A percentile compares a stretch with the other conserved stretches of the same genome.
Evolutionary conservation across 1,284 basidiomycete species (phyloP).

Genomic region (Fomes fomentarius): DNA sequence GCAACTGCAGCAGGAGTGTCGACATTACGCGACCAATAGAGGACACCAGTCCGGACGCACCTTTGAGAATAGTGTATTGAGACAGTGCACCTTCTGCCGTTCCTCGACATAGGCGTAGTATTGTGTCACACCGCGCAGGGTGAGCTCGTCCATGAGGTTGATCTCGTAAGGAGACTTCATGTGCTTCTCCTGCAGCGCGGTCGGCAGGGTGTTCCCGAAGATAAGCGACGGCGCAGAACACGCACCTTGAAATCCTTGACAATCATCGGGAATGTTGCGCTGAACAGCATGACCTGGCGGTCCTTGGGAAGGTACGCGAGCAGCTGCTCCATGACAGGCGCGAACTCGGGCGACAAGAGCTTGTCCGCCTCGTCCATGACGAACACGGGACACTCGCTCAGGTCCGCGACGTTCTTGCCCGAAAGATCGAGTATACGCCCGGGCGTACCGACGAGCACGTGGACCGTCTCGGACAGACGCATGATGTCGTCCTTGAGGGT

Average conservation of each 20-base stretch:
- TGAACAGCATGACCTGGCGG: conserved; percentile 98
- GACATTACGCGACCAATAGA: conserved; percentile 16
- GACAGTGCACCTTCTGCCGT: conserved; percentile 98
- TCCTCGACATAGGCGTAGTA: conserved; percentile 99
- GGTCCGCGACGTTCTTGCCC: conserved; percentile 92
- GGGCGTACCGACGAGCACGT: conserved; percentile 96
- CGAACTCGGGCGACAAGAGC: conserved; percentile 96
- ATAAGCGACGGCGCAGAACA: conserved; percentile 9
- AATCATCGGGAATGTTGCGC: conserved; percentile 98
- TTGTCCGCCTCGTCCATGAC: conserved; percentile 99
- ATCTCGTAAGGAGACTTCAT: conserved; percentile 98
- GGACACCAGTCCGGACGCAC: conserved; percentile 41
- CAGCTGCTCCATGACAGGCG: conserved; percentile 97
- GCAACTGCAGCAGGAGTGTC: conserved; percentile 60
- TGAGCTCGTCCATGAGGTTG: conserved; percentile 99
- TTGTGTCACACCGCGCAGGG: conserved; percentile 97
- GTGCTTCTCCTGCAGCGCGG: conserved; percentile 83
- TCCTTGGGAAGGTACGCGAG: conserved; percentile 84
- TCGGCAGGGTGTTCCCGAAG: conserved; percentile 10
- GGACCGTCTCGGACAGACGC: conserved; percentile 88
- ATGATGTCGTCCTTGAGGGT: conserved; percentile 98
- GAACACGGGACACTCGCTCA: conserved; percentile 94
- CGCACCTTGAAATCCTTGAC: conserved; percentile 98
- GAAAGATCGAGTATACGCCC: conserved; percentile 96
- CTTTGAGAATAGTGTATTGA: conserved; percentile 97